These are phyloP conservation scores for Catharanthus roseus DNA, from an alignment of 257 asterid species.

Conservation along the genomic window DNA sequence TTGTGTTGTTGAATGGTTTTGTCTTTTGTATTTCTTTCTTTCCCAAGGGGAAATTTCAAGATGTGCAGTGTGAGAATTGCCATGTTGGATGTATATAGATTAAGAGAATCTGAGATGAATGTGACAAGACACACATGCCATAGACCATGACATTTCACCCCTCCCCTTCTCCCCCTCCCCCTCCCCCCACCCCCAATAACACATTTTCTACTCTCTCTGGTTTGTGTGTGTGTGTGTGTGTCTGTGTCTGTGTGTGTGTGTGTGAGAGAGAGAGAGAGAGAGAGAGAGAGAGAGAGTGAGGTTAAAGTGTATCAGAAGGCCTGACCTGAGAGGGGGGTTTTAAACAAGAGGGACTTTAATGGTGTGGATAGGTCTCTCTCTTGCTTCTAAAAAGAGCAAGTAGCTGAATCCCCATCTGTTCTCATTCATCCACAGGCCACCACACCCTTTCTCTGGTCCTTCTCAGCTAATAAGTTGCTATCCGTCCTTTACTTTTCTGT, in stretches of 20 bases:
- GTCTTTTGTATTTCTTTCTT: background rate
- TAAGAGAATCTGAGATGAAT: conserved; percentile 32
- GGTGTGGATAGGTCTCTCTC: conserved; percentile 22
- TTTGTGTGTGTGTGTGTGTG: background rate
- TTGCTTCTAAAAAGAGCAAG: conserved; percentile 23
- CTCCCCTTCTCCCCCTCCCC: background rate
- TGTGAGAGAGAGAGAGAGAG: conserved; percentile 2
- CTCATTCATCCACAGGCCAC: conserved; percentile 25
- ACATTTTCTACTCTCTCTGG: background rate
- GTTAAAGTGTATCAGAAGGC: conserved; percentile 11
- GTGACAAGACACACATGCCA: conserved; percentile 43
- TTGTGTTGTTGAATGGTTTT: background rate
- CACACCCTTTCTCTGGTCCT: conserved; percentile 30
- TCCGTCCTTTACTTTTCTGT: conserved; percentile 24
- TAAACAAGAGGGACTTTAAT: conserved; percentile 23
- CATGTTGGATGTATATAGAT: conserved; percentile 19
- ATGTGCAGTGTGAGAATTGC: conserved; percentile 12
- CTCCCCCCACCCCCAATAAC: conserved; percentile 1
- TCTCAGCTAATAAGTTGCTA: conserved; percentile 26
- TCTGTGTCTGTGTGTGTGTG: no score
- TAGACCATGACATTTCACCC: conserved; percentile 25
- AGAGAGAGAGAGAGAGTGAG: conserved; percentile 11
- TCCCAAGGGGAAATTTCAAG: conserved; percentile 19
- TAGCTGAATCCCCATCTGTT: conserved; percentile 21
- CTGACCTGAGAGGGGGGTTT: conserved; percentile 10